Evolutionary conservation across 352 stramenopile genomes (phyloP), one percentile per base, ranked within the genome.

Genomic region (Globisporangium acanthophoron): DNA sequence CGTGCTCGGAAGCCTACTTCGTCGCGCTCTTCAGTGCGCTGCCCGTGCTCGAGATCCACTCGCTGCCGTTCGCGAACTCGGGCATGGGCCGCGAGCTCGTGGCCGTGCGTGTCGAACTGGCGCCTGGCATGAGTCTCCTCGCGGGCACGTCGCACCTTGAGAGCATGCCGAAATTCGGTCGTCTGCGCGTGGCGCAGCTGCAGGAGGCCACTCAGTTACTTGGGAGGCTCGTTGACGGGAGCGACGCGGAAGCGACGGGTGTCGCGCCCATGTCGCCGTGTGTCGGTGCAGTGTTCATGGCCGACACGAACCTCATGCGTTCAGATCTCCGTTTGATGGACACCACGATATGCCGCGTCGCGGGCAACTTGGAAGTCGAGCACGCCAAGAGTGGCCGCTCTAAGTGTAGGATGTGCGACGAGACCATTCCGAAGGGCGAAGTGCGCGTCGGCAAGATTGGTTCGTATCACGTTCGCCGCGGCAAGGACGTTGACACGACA

Each of bases 1-100:
- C 82, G 1, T 85, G 87, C 47, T 84, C 83, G 9, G 73, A 85
- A 41, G 69, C 82, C 7, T 92, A 92, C 65, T 92, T 89, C 44
- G 80, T 90, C 50, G 76, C 78, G 45, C 70, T 92, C 21, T 92
- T 92, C 59, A 89, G 78, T 57, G 82, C 82, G 33, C 54, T 92
- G 61, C 80, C 80, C 27, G 80, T 92, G 54, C 63, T 69, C 35
- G 61, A 55, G 2, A 52, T 92, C 21, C 71, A 88, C 67, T 73
- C 76, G n/a, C 54, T 78, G 47, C 80, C 80, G 59, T 92, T 92
- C 59, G 59, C 65, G 18, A 88, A 88, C 61, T 77, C 83, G 21
- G 76, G 73, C 27, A 92, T 92, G 83, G 83, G 78, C 9, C 64
- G 83, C 24, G 83, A 92, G 56, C 66, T 92, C 29, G 72, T 92